Evolutionary conservation across 2,329 filamentous ascomycete species (phyloP), one percentile per base, ranked within the genome.

Genomic region (Malbranchea cinnamomea): DNA sequence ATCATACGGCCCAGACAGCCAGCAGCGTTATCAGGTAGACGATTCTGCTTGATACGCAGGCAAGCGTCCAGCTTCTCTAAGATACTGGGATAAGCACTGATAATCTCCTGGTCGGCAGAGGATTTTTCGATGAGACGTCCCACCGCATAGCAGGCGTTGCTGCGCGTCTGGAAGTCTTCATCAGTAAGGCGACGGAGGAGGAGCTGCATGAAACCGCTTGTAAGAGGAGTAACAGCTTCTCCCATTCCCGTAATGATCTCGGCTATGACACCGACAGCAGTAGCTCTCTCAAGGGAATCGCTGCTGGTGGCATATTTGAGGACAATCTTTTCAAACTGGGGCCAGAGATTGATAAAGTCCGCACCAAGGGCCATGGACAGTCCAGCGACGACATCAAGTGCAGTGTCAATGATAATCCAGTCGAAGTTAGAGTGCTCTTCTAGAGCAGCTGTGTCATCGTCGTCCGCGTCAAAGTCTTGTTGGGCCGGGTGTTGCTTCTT

Each of bases 371-470:
- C 83, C 26, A 74, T 72, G 12, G 85, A 76, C 23, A 95, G 70
- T 21, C 81, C 83, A 30, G 83, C 82, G 29, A 94, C 67, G 26
- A 92, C 83, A 41, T 95, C 89, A 32, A 95, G 71, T 20, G 83
- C 85, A 6, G 84, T 93, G 60, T 98, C 89, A 32, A 95, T 78
- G 30, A 93, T 78, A 11, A 94, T 71, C 89, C 89, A 95, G 63
- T 95, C 89, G 48, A 92, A 93, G 60, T 98, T 89, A 2, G 87
- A 92, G 17, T 78, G 79, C 51, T 84, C 87, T 28, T 73, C 64
- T 33, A 79, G 72, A 6, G 74, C 63, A n/a, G 75, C 74, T 33
- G 73, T 68, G 38, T 78, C 71, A 43, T 87, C 84, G 33, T 81
- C 78, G 37, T 82, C 77, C 36, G 80, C 78, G 26, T 78, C 81